Conservation (phyloP, 305 asterid species). For the Fraxinus greggii region DNA sequence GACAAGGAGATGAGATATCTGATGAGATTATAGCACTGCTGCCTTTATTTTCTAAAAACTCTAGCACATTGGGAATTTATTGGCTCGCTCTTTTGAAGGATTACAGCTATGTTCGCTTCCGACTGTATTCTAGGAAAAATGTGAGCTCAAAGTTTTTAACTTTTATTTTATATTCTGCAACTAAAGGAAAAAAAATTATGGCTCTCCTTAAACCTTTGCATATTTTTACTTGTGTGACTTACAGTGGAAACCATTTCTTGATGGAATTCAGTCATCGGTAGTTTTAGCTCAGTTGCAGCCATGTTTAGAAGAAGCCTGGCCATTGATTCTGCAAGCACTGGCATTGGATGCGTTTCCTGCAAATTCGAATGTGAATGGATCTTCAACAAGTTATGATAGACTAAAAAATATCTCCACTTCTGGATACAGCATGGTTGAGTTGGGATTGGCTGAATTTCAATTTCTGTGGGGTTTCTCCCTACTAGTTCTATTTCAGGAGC, state of each 20-base stretch:
- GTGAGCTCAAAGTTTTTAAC: constrained; percentile 52
- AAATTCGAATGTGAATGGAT: constrained; percentile 41
- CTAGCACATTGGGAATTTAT: constrained; percentile 70
- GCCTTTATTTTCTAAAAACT: constrained; percentile 83
- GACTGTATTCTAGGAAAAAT: constrained; percentile 50
- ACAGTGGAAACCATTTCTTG: constrained; percentile 98
- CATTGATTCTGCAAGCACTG: constrained; percentile 84
- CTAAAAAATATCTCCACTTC: constrained; percentile 58
- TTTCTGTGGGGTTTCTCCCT: constrained; percentile 89
- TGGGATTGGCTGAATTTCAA: constrained; percentile 64
- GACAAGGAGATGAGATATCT: constrained; percentile 64
- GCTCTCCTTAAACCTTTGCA: constrained; percentile 20
- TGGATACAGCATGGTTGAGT: constrained; percentile 81
- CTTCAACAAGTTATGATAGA: constrained; percentile 42
- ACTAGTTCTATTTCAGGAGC: constrained; percentile 82
- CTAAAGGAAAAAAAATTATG: constrained; percentile 16
- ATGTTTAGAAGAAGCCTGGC: constrained; percentile 98
- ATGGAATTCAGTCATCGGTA: constrained; percentile 81
- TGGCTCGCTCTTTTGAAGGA: constrained; percentile 94
- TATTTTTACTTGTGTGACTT: constrained; percentile 31
- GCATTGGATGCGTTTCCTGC: constrained; percentile 89
- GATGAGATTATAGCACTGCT: constrained; percentile 73
- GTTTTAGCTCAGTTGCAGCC: constrained; percentile 76
- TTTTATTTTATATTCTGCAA: constrained; percentile 14
- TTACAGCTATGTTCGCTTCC: constrained; percentile 66